Conservation (phyloP, 208 protist genomes). For the Leishmania gerbilli region DNA sequence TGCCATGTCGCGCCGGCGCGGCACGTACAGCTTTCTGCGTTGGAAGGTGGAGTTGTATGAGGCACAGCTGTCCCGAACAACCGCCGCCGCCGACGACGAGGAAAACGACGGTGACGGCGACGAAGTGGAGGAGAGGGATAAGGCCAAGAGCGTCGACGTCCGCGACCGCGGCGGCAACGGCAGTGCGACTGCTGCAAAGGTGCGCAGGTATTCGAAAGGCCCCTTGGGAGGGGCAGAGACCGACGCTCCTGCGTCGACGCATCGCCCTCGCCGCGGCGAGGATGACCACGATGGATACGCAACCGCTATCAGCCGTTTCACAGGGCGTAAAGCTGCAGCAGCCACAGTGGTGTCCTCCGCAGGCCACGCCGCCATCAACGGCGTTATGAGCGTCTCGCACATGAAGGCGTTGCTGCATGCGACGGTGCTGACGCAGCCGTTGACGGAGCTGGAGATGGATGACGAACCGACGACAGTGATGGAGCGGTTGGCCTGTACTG, state of each 20-base stretch:
- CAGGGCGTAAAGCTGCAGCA: not conserved
- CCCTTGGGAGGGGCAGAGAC: conserved; percentile 6
- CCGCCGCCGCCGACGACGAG: not conserved
- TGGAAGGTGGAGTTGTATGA: conserved; percentile 77
- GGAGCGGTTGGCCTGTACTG: conserved; percentile 52
- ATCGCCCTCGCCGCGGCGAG: not conserved
- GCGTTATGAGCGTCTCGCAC: conserved; percentile 40
- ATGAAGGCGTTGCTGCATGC: conserved; percentile 53
- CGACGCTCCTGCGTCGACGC: not conserved
- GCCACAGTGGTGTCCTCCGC: not conserved
- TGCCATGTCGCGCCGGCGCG: conserved; percentile 46
- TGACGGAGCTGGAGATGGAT: conserved; percentile 70
- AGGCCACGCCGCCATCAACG: conserved; percentile 8
- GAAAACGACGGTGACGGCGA: not conserved
- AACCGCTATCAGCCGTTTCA: not conserved
- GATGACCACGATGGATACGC: not conserved
- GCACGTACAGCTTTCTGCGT: conserved; percentile 69
- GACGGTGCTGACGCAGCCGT: conserved; percentile 43
- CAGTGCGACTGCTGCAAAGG: not conserved
- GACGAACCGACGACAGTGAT: conserved; percentile 41
- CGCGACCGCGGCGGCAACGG: not conserved
- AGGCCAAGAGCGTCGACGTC: not conserved
- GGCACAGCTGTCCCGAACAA: conserved; percentile 35
- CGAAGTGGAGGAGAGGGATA: not conserved
- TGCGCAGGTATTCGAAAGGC: conserved; percentile 15